Conservation (phyloP, 2,329 filamentous ascomycete species). For the Knoxdaviesia capensis region DNA sequence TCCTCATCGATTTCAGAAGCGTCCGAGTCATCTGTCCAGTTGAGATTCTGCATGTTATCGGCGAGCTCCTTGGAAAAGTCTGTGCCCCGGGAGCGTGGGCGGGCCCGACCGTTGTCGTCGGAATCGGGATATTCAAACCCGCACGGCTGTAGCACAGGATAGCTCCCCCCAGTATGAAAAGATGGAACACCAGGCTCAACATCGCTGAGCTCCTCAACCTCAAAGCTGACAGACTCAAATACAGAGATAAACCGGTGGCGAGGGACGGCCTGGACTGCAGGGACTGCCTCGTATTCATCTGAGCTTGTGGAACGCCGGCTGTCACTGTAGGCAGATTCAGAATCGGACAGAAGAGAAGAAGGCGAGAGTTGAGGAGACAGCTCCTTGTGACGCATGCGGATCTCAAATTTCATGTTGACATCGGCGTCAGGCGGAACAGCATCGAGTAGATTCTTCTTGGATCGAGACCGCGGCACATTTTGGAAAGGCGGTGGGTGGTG, state of each 20-base stretch:
- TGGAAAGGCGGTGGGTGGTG: neutral
- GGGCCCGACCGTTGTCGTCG: conserved; percentile 19
- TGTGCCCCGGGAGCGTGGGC: conserved; percentile 14
- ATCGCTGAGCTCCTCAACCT: conserved; percentile 23
- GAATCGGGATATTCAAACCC: conserved; percentile 24
- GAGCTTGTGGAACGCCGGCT: neutral
- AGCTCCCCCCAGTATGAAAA: too few species aligned
- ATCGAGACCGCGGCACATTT: neutral
- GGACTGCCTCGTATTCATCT: too few species aligned
- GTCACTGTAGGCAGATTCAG: neutral
- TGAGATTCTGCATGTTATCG: conserved; percentile 22
- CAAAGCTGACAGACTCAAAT: conserved; percentile 8
- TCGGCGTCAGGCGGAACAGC: too few species aligned
- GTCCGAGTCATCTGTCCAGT: conserved; percentile 18
- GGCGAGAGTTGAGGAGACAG: too few species aligned
- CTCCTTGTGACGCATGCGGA: too few species aligned
- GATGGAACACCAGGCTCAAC: conserved; percentile 13
- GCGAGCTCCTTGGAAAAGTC: conserved; percentile 23
- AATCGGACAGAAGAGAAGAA: too few species aligned
- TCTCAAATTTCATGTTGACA: too few species aligned
- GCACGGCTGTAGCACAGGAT: conserved; percentile 21
- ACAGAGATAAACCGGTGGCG: too few species aligned
- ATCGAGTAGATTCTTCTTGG: neutral
- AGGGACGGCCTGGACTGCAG: too few species aligned
- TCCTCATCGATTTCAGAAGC: conserved; percentile 29